A percentile compares a stretch with the other conserved stretches of the same genome.
phyloP scores from a whole-genome alignment of 768 basidiomycete species.

The Amanita rubescens region DNA sequence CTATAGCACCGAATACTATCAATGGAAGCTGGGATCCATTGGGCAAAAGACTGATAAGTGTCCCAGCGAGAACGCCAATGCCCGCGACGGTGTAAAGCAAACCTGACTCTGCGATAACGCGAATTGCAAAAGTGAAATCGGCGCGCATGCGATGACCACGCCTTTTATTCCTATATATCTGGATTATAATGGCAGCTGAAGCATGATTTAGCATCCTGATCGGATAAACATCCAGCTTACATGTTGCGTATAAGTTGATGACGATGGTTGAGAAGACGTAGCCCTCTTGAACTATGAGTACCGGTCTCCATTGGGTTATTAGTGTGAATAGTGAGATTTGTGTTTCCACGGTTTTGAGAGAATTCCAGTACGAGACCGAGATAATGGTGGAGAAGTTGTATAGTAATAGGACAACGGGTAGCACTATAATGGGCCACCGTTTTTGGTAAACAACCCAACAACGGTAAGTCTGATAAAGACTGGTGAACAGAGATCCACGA shows the following conservation, averaged over 20 bases:
- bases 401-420: not conserved
- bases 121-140: not conserved
- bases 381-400: not conserved
- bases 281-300: too few relatives aligned
- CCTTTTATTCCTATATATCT: not conserved
- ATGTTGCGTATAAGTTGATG: slow-evolving; percentile 3
- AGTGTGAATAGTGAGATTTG: not conserved
- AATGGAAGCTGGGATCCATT: not conserved
- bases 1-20: not conserved
- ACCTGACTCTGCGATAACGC: slow-evolving; percentile 2
- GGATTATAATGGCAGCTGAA: not conserved
- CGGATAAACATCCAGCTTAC: not conserved
- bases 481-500: too few relatives aligned
- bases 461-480: not conserved
- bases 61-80: not conserved
- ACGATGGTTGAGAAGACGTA: not conserved
- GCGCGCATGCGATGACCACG: not conserved
- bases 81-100: slow-evolving; percentile 1
- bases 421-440: not conserved
- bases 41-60: too few relatives aligned
- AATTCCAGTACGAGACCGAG: not conserved
- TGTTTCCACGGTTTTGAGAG: too few relatives aligned
- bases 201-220: not conserved
- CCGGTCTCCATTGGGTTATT: too few relatives aligned
- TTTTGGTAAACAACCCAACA: not conserved